Conservation (phyloP, 1,284 basidiomycete species). For the Grifola frondosa region DNA sequence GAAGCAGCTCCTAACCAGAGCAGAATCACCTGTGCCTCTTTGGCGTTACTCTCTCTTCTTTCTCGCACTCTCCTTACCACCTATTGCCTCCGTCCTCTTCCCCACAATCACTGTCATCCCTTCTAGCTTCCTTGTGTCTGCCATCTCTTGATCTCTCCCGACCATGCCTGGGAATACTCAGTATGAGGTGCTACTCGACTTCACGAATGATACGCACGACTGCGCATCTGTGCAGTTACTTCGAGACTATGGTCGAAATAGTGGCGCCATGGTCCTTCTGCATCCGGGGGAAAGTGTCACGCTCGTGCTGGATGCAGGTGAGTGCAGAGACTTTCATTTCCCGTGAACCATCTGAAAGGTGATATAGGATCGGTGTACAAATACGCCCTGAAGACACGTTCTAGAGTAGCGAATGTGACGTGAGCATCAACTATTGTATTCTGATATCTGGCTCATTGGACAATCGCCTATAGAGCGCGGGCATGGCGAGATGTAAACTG, state of each 20-base stretch:
- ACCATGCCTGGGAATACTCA: constrained; percentile 50
- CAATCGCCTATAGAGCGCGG: constrained; percentile 45
- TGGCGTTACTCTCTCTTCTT: constrained; percentile 31
- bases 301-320: constrained; percentile 59
- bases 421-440: constrained; percentile 36
- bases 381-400: constrained; percentile 64
- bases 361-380: constrained; percentile 55
- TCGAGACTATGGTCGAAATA: constrained; percentile 58
- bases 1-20: constrained; percentile 28
- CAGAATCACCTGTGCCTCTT: constrained; percentile 30
- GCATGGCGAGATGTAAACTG: constrained; percentile 67
- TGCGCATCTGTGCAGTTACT: constrained; percentile 63
- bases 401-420: constrained; percentile 70
- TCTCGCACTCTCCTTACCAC: constrained; percentile 29
- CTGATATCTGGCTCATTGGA: constrained; percentile 8
- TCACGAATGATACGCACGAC: constrained; percentile 68
- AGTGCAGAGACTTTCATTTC: no score
- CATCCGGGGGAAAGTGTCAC: constrained; percentile 63
- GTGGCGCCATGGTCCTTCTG: constrained; percentile 54
- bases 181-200: constrained; percentile 66
- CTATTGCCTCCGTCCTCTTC: constrained; percentile 28
- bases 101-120: constrained; percentile 22
- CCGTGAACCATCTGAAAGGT: constrained; percentile 8
- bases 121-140: constrained; percentile 15
- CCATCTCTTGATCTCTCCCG: constrained; percentile 16